A percentile compares a stretch with the other conserved stretches of the same genome.
These are phyloP conservation scores for Perkinsela sp. DNA, from an alignment of 208 protist genomes.

Conservation along the genomic window DNA sequence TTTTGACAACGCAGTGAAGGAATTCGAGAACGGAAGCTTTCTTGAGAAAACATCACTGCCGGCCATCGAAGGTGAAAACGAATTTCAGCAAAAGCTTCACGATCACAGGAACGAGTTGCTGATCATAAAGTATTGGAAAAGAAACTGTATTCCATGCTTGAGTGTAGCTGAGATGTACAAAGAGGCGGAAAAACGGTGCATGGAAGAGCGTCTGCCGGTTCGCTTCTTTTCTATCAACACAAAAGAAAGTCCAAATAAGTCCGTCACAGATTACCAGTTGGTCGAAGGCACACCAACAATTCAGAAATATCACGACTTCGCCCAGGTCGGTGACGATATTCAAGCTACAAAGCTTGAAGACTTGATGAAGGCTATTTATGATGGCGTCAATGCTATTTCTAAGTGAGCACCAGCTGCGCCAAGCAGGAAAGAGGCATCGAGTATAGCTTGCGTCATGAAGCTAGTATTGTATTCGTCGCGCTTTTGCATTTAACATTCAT, in stretches of 20 bases:
- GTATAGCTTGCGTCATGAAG: too few species aligned
- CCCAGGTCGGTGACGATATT: slow-evolving; percentile 57
- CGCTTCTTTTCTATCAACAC: slow-evolving; percentile 64
- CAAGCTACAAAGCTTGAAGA: slow-evolving; percentile 33
- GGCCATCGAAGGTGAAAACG: slow-evolving; percentile 40
- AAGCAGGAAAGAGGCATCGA: too few species aligned
- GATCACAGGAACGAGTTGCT: slow-evolving; percentile 56
- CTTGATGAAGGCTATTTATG: slow-evolving; percentile 14
- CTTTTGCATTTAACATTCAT: too few species aligned
- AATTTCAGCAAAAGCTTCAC: slow-evolving; percentile 41
- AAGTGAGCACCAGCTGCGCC: too few species aligned
- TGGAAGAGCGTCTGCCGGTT: slow-evolving; percentile 19
- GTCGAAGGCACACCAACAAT: slow-evolving; percentile 56
- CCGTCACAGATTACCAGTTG: slow-evolving; percentile 51
- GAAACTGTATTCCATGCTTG: slow-evolving; percentile 60
- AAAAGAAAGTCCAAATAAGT: slow-evolving; percentile 15
- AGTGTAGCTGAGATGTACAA: slow-evolving; percentile 70
- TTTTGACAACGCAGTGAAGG: slow-evolving; percentile 41
- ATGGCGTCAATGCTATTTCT: neutral
- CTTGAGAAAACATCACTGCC: slow-evolving; percentile 50
- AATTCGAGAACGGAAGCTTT: slow-evolving; percentile 58
- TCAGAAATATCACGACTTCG: slow-evolving; percentile 41
- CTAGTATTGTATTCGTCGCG: too few species aligned
- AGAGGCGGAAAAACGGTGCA: slow-evolving; percentile 19
- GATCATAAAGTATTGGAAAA: slow-evolving; percentile 72